These are phyloP conservation scores for Dendrobium chrysotoxum DNA, from an alignment of 106 monocot genomes.

Conservation along the genomic window DNA sequence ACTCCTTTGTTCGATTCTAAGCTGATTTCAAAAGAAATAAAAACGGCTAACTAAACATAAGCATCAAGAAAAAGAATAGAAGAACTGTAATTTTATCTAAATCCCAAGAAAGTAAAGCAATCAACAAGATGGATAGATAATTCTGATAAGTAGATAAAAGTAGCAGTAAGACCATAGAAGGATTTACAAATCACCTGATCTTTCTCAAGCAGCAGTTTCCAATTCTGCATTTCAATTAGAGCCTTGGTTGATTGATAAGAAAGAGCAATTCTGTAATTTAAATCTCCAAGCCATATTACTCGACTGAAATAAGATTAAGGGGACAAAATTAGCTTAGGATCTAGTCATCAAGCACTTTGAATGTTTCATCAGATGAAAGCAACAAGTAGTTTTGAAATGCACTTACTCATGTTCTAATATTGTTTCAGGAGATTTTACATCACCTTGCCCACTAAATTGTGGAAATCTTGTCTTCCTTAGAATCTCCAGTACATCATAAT, in stretches of 20 bases:
- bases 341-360: not conserved
- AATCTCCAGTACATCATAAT: slow-evolving; percentile 80
- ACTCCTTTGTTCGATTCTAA: slow-evolving; percentile 55
- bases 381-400: not conserved
- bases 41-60: not conserved
- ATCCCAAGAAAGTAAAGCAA: slow-evolving; percentile 5
- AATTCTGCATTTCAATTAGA: slow-evolving; percentile 78
- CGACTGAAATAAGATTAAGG: slow-evolving; percentile 30
- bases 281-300: slow-evolving; percentile 76
- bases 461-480: slow-evolving; percentile 73
- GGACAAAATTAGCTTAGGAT: not conserved
- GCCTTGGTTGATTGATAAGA: slow-evolving; percentile 72
- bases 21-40: slow-evolving; percentile 20
- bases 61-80: slow-evolving; percentile 1
- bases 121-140: too few species aligned
- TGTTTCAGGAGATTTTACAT: slow-evolving; percentile 56
- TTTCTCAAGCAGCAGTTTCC: slow-evolving; percentile 64
- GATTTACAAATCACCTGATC: slow-evolving; percentile 50
- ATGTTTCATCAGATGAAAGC: not conserved
- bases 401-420: slow-evolving; percentile 77
- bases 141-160: not conserved
- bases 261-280: slow-evolving; percentile 80
- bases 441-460: slow-evolving; percentile 27
- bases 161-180: not conserved
- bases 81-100: slow-evolving; percentile 9